Conservation (phyloP, 2,329 filamentous ascomycete genomes). For the Bipolaris zeicola region DNA sequence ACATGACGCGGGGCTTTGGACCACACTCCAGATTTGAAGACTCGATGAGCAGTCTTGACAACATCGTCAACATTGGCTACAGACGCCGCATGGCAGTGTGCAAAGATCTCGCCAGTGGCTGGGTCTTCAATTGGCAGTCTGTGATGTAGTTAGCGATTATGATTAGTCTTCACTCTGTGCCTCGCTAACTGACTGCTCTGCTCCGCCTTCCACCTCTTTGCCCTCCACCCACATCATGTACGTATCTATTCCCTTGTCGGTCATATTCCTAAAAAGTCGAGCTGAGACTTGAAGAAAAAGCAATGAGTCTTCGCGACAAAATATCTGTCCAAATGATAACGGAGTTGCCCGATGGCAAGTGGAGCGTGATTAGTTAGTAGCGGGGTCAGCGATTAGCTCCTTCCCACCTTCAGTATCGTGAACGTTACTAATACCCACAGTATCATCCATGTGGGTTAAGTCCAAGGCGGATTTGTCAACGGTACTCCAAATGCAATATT, state of each 20-base stretch:
- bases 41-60: conserved; percentile 51
- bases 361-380: conserved; percentile 30
- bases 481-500: background rate
- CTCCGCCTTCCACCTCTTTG: conserved; percentile 49
- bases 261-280: conserved; percentile 9
- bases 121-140: conserved; percentile 62
- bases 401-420: conserved; percentile 1
- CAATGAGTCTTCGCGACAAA: conserved; percentile 1
- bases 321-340: conserved; percentile 8
- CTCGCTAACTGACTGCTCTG: conserved; percentile 53
- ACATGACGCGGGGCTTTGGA: conserved; percentile 61
- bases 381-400: conserved; percentile 11
- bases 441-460: background rate
- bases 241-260: conserved; percentile 7
- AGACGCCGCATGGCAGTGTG: conserved; percentile 58
- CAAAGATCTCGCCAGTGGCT: conserved; percentile 59
- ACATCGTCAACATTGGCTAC: conserved; percentile 52
- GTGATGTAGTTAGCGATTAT: conserved; percentile 14
- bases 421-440: background rate
- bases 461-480: background rate
- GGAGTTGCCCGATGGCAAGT: conserved; percentile 29
- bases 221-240: conserved; percentile 53
- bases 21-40: conserved; percentile 62
- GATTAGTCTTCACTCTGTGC: conserved; percentile 14
- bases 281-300: background rate